Evolutionary conservation across 257 asterid genomes (phyloP).

Genomic region (Phtheirospermum japonicum): DNA sequence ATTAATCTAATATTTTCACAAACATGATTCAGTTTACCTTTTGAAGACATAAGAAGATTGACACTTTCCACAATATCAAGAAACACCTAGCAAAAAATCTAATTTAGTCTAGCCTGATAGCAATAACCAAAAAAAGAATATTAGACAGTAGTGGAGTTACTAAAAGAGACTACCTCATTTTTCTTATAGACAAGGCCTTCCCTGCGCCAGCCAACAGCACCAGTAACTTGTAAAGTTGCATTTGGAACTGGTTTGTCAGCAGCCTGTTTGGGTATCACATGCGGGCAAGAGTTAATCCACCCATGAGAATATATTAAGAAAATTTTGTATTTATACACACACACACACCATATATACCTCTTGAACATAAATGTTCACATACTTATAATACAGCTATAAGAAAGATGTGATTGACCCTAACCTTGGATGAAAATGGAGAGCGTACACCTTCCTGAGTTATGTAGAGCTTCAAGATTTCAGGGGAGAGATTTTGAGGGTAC

Average conservation of each 20-base stretch:
- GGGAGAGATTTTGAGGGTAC: conserved; percentile 97
- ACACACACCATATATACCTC: conserved; percentile 20
- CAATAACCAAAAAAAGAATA: conserved; percentile 2
- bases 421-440: conserved; percentile 98
- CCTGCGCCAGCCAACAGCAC: conserved; percentile 99
- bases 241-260: conserved; percentile 93
- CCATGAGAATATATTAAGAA: conserved; percentile 9
- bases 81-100: conserved; percentile 60
- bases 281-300: conserved; percentile 20
- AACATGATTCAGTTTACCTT: conserved; percentile 54
- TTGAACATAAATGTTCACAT: conserved; percentile 1
- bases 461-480: conserved; percentile 97
- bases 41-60: conserved; percentile 98
- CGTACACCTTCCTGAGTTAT: conserved; percentile 99
- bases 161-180: conserved; percentile 69
- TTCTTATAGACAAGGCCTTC: conserved; percentile 96
- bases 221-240: conserved; percentile 98
- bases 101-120: conserved; percentile 25
- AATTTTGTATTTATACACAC: neutral
- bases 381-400: conserved; percentile 14
- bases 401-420: conserved; percentile 33
- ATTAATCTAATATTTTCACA: conserved; percentile 10
- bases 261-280: conserved; percentile 47
- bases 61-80: conserved; percentile 99
- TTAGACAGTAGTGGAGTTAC: conserved; percentile 7